These are phyloP conservation scores for Naganishia sp. DNA, from an alignment of 1,284 basidiomycete species.

Conservation along the genomic window DNA sequence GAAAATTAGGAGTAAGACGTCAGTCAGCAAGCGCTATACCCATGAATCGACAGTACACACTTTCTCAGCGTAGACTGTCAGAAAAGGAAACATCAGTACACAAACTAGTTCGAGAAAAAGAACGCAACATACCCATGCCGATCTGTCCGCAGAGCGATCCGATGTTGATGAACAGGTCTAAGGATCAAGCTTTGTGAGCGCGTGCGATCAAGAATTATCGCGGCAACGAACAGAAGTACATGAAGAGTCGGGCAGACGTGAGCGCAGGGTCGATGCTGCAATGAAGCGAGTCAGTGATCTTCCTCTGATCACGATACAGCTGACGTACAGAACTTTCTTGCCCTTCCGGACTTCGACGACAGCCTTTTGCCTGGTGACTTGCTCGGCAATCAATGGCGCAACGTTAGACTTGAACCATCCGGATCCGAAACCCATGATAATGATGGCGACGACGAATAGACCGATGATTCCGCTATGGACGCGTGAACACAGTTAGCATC, in stretches of 20 bases:
- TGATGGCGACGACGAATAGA: conserved; percentile 65
- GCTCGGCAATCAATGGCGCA: conserved; percentile 52
- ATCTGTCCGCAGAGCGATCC: conserved; percentile 46
- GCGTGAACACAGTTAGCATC: background rate
- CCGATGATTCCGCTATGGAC: conserved; percentile 60
- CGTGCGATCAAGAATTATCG: background rate
- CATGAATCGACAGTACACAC: background rate
- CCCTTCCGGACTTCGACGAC: conserved; percentile 43
- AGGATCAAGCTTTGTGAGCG: background rate
- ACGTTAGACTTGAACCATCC: conserved; percentile 81
- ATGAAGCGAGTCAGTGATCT: conserved; percentile 63
- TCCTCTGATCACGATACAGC: background rate
- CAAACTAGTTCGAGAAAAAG: conserved; percentile 38
- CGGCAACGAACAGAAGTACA: conserved; percentile 51
- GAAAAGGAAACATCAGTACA: background rate
- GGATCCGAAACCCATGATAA: conserved; percentile 69
- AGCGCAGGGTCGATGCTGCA: conserved; percentile 58
- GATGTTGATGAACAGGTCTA: conserved; percentile 54
- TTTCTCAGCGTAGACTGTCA: conserved; percentile 17
- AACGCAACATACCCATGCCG: conserved; percentile 17
- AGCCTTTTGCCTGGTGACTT: conserved; percentile 48
- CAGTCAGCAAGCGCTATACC: conserved; percentile 6
- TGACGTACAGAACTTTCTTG: conserved; percentile 45
- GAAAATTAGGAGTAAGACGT: conserved; percentile 47
- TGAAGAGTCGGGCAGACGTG: conserved; percentile 48